phyloP scores from a whole-genome alignment of 768 basidiomycete genomes.

The Phaeotremella skinneri region DNA sequence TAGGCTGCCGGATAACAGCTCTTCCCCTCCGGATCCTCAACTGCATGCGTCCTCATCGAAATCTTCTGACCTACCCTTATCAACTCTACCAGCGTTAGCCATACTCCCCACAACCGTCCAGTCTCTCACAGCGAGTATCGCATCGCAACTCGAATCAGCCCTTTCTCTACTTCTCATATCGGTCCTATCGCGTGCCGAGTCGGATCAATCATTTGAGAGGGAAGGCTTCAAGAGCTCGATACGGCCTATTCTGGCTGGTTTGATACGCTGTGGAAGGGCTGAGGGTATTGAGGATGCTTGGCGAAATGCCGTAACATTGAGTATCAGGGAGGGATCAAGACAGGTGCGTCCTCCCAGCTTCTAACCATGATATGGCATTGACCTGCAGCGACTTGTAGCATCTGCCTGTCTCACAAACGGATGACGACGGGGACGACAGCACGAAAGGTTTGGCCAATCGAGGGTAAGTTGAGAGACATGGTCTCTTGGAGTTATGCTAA shows the following conservation, averaged over 20 bases:
- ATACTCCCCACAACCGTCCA: conserved; percentile 25
- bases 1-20: conserved; percentile 27
- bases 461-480: conserved; percentile 32
- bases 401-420: conserved; percentile 60
- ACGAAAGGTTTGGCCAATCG: conserved; percentile 31
- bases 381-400: conserved; percentile 53
- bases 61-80: conserved; percentile 16
- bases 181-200: conserved; percentile 20
- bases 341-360: conserved; percentile 28
- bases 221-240: conserved; percentile 50
- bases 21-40: neutral
- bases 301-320: conserved; percentile 44
- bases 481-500: conserved; percentile 2
- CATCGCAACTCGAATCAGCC: conserved; percentile 39
- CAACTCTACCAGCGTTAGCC: conserved; percentile 32
- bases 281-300: conserved; percentile 46
- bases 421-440: conserved; percentile 58
- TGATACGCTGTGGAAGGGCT: conserved; percentile 58
- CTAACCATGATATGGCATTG: neutral
- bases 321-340: conserved; percentile 41
- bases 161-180: conserved; percentile 26
- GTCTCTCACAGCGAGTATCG: conserved; percentile 24
- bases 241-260: conserved; percentile 71
- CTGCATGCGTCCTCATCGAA: neutral
- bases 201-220: conserved; percentile 13